Percentiles rank a stretch among this genome's conserved stretches.
phyloP scores from a whole-genome alignment of 805 yeast genomes.

The Spathaspora girioi region DNA sequence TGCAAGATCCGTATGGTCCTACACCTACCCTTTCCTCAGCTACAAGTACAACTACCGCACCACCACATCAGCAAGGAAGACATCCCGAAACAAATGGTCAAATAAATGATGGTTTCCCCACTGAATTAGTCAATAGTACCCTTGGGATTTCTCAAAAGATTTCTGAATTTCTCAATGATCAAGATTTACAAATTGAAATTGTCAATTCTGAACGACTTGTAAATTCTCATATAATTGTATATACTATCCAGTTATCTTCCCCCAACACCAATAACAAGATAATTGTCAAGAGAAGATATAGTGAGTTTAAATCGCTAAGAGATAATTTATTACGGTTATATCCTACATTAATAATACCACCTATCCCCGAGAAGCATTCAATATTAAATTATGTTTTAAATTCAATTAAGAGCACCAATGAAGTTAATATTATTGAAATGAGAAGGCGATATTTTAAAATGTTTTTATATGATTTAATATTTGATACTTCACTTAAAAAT shows the following conservation, averaged over 20 bases:
- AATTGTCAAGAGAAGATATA: constrained; percentile 39
- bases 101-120: constrained; percentile 6
- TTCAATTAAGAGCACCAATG: constrained; percentile 35
- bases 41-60: not conserved
- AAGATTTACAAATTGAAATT: constrained; percentile 26
- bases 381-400: constrained; percentile 39
- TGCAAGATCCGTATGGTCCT: constrained; percentile 23
- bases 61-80: not conserved
- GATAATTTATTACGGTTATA: constrained; percentile 34
- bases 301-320: constrained; percentile 41
- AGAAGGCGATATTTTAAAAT: constrained; percentile 43
- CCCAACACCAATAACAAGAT: constrained; percentile 10
- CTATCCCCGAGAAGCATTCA: constrained; percentile 47
- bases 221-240: constrained; percentile 35
- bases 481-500: constrained; percentile 27
- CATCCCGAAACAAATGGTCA: not conserved
- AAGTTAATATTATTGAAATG: constrained; percentile 40
- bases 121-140: constrained; percentile 25
- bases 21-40: not conserved
- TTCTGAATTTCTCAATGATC: constrained; percentile 23
- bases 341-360: constrained; percentile 40
- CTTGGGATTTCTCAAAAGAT: constrained; percentile 29
- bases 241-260: constrained; percentile 27
- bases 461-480: constrained; percentile 39
- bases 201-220: constrained; percentile 31